Evolutionary conservation across 306 rosid genomes (phyloP).

Genomic region (Castanea crenata): DNA sequence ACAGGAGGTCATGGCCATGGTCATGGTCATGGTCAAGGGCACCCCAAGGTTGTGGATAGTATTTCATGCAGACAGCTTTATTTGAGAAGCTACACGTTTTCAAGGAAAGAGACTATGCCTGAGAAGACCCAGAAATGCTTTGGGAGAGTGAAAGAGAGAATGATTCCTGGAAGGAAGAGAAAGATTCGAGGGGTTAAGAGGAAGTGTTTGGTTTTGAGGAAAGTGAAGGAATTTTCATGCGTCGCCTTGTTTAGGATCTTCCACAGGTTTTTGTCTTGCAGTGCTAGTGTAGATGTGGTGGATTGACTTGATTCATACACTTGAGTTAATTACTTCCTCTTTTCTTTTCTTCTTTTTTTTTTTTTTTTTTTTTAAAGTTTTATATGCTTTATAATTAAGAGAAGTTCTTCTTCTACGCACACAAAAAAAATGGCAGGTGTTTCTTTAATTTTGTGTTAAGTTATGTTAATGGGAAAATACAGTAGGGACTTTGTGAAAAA

Average conservation of each 20-base stretch:
- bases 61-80: conserved; percentile 90
- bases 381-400: too few relatives aligned
- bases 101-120: conserved; percentile 66
- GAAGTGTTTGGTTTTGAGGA: conserved; percentile 70
- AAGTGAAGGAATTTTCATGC: conserved; percentile 54
- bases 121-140: conserved; percentile 75
- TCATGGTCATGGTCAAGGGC: conserved; percentile 24
- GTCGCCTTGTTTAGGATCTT: conserved; percentile 57
- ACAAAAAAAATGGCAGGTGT: too few relatives aligned
- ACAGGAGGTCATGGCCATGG: conserved; percentile 19
- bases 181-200: conserved; percentile 14
- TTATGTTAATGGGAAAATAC: conserved; percentile 15
- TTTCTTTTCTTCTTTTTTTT: too few relatives aligned
- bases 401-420: too few relatives aligned
- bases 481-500: background rate
- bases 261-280: conserved; percentile 61
- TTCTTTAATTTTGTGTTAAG: conserved; percentile 2
- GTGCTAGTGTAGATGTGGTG: conserved; percentile 67
- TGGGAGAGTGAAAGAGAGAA: conserved; percentile 55
- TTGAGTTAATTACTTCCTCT: background rate
- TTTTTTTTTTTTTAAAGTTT: too few relatives aligned
- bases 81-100: conserved; percentile 74
- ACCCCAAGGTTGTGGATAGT: conserved; percentile 72
- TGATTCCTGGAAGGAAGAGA: conserved; percentile 25
- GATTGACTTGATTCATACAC: conserved; percentile 5